These are phyloP conservation scores for Protea cynaroides DNA, from an alignment of 164 flowering plant species.

Conservation along the genomic window DNA sequence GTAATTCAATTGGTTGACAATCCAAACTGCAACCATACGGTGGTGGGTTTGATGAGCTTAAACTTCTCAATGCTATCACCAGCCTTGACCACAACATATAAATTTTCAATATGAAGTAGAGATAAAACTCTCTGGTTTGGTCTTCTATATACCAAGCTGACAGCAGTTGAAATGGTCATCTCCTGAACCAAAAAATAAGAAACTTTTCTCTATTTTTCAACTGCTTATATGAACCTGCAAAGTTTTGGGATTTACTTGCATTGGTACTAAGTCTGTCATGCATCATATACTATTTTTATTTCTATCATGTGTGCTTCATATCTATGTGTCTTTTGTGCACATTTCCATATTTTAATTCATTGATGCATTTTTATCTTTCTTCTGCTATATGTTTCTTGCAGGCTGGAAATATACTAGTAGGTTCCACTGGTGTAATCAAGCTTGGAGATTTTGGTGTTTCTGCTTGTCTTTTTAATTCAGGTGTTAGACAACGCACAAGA, in stretches of 20 bases:
- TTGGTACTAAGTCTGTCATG: too few relatives aligned
- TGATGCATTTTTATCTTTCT: background rate
- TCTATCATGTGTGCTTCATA: too few relatives aligned
- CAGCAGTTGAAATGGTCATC: too few relatives aligned
- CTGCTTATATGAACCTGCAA: too few relatives aligned
- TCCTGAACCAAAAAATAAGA: too few relatives aligned
- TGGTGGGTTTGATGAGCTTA: background rate
- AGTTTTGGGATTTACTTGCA: too few relatives aligned
- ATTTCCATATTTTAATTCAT: background rate
- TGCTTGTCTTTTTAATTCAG: constrained; percentile 89
- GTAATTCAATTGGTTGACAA: background rate
- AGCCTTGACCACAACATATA: background rate
- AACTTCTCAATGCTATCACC: too few relatives aligned
- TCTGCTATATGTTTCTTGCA: constrained; percentile 18
- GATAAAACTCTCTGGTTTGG: too few relatives aligned
- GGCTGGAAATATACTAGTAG: constrained; percentile 92
- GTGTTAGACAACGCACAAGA: constrained; percentile 79
- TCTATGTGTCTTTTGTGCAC: too few relatives aligned
- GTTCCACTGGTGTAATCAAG: constrained; percentile 58
- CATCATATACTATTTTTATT: too few relatives aligned
- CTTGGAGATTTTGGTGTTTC: constrained; percentile 98
- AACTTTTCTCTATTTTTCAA: too few relatives aligned
- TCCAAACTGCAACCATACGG: background rate
- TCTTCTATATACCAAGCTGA: too few relatives aligned
- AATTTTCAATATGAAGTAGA: background rate